phyloP scores from a whole-genome alignment of 139 green algal species.

The Tetraselmis striata region DNA sequence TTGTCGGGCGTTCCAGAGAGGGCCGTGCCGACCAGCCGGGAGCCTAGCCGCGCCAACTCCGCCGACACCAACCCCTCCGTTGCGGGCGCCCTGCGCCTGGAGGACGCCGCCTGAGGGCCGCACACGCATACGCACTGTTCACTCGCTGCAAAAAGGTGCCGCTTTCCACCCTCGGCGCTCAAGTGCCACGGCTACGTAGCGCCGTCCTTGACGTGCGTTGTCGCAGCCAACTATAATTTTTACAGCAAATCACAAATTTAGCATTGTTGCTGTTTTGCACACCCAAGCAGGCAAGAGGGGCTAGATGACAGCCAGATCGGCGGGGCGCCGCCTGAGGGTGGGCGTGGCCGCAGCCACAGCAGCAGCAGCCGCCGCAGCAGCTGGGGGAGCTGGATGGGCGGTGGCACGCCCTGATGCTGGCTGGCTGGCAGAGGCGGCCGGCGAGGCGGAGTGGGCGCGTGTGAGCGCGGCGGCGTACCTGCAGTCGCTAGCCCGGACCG shows the following conservation, averaged over 20 bases:
- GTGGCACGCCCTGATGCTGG: background rate
- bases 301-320: background rate
- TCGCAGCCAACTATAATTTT: no score
- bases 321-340: background rate
- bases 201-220: no score
- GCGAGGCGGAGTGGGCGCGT: background rate
- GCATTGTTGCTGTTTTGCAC: background rate
- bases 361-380: background rate
- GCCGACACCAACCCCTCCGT: background rate
- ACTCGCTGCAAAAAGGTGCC: no score
- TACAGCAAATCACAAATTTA: background rate
- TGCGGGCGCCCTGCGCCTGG: background rate
- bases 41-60: background rate
- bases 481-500: conserved; percentile 19
- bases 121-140: no score
- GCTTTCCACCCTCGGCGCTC: no score
- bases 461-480: background rate
- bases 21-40: background rate
- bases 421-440: background rate
- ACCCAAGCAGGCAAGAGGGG: background rate
- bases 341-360: background rate
- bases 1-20: background rate
- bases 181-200: no score
- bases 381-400: background rate
- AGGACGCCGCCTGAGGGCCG: no score